Base-by-base conservation (phyloP, 805 yeast species). In the Yarrowia divulgata region DNA sequence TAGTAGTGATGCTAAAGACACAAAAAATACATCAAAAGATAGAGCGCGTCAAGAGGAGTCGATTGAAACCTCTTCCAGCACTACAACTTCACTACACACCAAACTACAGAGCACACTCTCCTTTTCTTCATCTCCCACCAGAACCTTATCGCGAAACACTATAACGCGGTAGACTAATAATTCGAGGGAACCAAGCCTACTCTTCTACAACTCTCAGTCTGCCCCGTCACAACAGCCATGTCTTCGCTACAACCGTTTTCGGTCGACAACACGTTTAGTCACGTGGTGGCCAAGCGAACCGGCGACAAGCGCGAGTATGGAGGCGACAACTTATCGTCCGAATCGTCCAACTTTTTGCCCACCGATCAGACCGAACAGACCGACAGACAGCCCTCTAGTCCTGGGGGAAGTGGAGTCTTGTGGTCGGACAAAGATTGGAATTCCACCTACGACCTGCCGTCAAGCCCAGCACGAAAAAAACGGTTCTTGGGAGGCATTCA, bases 301-400 rank as follows among this genome's bases (percentile, higher is more conserved):
- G 66, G 66, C 18, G 66, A 60, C 42, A 43, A 45, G 37, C 50
- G 66, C 14, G 66, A 60, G 7, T 60, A 60, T 12, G 66, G 66
- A 7, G 66, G 66, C 39, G 64, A 57, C 48, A 57, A 43, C 9
- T 12, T 60, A 4, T 45, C 52, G 10, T 43, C 52, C 18, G 66
- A 60, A 42, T 60, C 66, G 39, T 60, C 66, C 10, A 57, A 57
- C 19, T 60, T 43, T 14, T 5, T 60, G 39, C 66, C 66, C 2
- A 60, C 66, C 3, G 66, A 60, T 16, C 52, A 43, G 13, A 60
- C 66, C 3, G 66, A 60, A n/a, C 52, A 43, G 13, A 60, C 66
- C 1, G 66, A 60, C 18, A 57, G 42, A 29, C 46, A 43, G 42
- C 66, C 66, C 13, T 45, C 50, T 1, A 43, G 52, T 32, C 50